These are phyloP conservation scores for Blastocystis hominis DNA, from an alignment of 352 stramenopile genomes.

Conservation along the genomic window DNA sequence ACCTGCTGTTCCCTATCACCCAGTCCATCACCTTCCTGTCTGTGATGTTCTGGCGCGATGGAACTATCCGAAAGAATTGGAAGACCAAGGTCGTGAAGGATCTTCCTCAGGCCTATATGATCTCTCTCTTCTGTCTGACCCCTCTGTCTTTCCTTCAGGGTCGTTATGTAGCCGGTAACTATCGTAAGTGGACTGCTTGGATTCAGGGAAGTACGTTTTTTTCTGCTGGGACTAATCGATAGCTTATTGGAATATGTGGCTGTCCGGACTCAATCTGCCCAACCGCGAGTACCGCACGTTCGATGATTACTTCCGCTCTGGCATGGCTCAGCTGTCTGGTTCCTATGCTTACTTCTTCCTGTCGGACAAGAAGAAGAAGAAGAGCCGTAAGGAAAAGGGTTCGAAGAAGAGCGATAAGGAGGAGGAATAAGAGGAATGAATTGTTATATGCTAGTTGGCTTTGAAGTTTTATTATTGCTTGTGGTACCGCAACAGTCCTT, in stretches of 20 bases:
- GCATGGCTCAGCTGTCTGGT: constrained; percentile 38
- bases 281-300: constrained; percentile 54
- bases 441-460: not conserved
- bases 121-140: constrained; percentile 41
- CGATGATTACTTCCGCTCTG: constrained; percentile 25
- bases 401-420: not conserved
- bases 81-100: constrained; percentile 55
- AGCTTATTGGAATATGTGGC: constrained; percentile 56
- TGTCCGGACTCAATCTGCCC: constrained; percentile 43
- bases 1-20: constrained; percentile 53
- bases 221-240: not conserved
- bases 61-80: constrained; percentile 20
- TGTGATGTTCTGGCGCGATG: constrained; percentile 53
- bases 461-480: not conserved
- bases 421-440: not conserved
- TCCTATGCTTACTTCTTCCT: constrained; percentile 46
- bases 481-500: not conserved
- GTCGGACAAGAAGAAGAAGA: constrained; percentile 20
- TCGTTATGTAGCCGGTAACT: constrained; percentile 11
- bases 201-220: constrained; percentile 45
- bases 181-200: constrained; percentile 25
- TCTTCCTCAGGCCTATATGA: constrained; percentile 42
- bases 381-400: not conserved
- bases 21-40: constrained; percentile 50
- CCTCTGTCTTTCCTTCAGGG: constrained; percentile 48